Percentiles rank a stretch among this genome's conserved stretches.
Evolutionary conservation across 2,329 filamentous ascomycete genomes (phyloP).

Genomic region (Ambrosiella cleistominuta): DNA sequence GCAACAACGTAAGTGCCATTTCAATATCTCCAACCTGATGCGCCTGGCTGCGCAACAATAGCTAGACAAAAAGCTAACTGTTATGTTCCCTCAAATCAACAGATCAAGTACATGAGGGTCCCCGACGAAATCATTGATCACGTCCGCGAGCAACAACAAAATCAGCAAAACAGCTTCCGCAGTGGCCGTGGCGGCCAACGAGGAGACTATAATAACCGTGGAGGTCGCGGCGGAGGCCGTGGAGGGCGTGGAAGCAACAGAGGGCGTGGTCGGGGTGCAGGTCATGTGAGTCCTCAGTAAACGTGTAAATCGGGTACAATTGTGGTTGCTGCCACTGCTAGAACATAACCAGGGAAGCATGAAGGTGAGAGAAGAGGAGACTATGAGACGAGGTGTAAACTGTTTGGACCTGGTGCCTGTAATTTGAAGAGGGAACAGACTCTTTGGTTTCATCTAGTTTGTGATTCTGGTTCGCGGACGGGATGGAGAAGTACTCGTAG

Average conservation of each 20-base stretch:
- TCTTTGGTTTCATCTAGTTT: background rate
- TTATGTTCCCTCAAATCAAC: slow-evolving; percentile 4
- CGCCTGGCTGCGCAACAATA: background rate
- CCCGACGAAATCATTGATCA: slow-evolving; percentile 92
- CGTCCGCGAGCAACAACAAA: slow-evolving; percentile 81
- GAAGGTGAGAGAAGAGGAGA: background rate
- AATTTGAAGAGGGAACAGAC: background rate
- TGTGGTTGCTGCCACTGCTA: too few relatives aligned
- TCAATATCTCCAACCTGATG: background rate
- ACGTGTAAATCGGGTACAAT: background rate
- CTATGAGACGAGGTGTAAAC: background rate
- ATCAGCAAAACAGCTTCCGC: slow-evolving; percentile 43
- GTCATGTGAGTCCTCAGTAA: background rate
- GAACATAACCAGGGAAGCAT: background rate
- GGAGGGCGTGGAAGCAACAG: slow-evolving; percentile 28
- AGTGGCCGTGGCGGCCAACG: slow-evolving; percentile 42
- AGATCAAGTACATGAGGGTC: slow-evolving; percentile 97
- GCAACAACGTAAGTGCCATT: slow-evolving; percentile 64
- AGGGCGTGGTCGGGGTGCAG: slow-evolving; percentile 22
- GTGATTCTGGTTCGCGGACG: background rate
- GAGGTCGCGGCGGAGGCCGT: slow-evolving; percentile 38
- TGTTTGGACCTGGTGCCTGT: background rate
- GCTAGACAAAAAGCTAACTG: background rate
- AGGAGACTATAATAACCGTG: slow-evolving; percentile 39
- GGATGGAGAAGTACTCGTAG: background rate